phyloP scores from a whole-genome alignment of 1,284 basidiomycete genomes.

The Ceratobasidium sp. region DNA sequence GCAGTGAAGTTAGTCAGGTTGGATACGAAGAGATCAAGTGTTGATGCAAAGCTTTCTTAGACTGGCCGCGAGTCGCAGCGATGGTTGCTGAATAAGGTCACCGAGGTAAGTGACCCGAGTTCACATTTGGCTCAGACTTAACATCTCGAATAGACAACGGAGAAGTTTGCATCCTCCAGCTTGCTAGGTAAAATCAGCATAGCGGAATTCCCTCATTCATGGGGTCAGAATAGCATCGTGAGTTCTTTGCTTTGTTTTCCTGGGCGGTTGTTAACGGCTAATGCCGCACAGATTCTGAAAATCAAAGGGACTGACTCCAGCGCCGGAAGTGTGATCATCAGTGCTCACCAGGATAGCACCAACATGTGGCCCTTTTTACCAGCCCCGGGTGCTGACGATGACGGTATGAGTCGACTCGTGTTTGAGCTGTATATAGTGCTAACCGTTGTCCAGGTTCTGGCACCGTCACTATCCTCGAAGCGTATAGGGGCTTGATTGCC shows the following conservation, averaged over 20 bases:
- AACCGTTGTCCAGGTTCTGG: conserved; percentile 68
- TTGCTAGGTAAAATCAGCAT: conserved; percentile 73
- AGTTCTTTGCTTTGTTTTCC: conserved; percentile 59
- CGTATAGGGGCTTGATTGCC: conserved; percentile 86
- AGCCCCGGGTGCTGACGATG: conserved; percentile 93
- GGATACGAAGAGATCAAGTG: conserved; percentile 48
- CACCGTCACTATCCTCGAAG: conserved; percentile 91
- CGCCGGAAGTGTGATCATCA: conserved; percentile 74
- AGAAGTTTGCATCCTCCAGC: conserved; percentile 68
- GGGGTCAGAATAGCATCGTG: conserved; percentile 94
- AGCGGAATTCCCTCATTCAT: conserved; percentile 86
- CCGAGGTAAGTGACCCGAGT: conserved; percentile 64
- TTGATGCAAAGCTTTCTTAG: conserved; percentile 52
- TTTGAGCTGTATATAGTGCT: background rate
- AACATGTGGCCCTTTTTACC: conserved; percentile 90
- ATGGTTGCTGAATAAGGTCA: conserved; percentile 84
- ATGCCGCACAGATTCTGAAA: conserved; percentile 68
- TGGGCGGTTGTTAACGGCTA: conserved; percentile 51
- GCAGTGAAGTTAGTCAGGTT: conserved; percentile 70
- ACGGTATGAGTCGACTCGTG: conserved; percentile 62
- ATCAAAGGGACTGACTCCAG: conserved; percentile 75
- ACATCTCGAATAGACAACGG: conserved; percentile 69
- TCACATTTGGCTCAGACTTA: conserved; percentile 46
- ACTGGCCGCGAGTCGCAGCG: conserved; percentile 84
- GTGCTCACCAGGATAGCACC: conserved; percentile 93